Evolutionary conservation across 2,329 filamentous ascomycete species (phyloP), one percentile per base, ranked within the genome.

Genomic region (Fusarium sp.): DNA sequence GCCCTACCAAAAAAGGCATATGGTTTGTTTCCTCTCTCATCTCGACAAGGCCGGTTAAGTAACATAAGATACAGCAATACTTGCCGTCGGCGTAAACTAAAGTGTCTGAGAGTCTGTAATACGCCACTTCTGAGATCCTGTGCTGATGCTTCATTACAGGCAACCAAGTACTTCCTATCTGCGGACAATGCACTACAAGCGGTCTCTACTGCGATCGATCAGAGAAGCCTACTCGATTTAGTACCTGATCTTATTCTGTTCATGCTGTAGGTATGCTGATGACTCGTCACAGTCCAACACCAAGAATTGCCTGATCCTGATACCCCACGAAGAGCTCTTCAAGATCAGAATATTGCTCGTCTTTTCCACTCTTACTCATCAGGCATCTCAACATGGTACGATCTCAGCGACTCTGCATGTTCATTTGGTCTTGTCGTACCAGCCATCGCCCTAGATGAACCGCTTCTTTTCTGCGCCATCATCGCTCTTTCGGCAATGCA

Each of bases 401-500:
- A 85, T 49, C 76, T 85, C 10, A 81, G 80, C 43, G 82, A 84
- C 55, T 56, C 72, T 1, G 50, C 67, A 4, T 72, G 68, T 1
- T 66, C 73, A 6, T 84, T 84, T 33, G 73, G 69, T 8, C 76
- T 69, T 5, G 39, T 70, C 1, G 76, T 84, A 1, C 78, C 81
- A 1, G 50, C 64, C 7, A 57, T 76, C 11, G 79, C 82, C 2
- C 70, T 83, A 11, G 73, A 79, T 3, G 79, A 77, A 35, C 71
- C 80, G 2, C 72, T 84, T 1, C 72, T 84, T 4, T 80, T 85
- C 66, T 78, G 76, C 43, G 81, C 82, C 2, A 70, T 82, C 13
- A 74, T 84, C 35, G 82, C 82, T 3, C 75, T 85, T 37, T 77
- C 83, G 4, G 81, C 81, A 0, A 79, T 81, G 61, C 81, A 82